Conservation (phyloP, 257 asterid species). For the Solanum neorickii region DNA sequence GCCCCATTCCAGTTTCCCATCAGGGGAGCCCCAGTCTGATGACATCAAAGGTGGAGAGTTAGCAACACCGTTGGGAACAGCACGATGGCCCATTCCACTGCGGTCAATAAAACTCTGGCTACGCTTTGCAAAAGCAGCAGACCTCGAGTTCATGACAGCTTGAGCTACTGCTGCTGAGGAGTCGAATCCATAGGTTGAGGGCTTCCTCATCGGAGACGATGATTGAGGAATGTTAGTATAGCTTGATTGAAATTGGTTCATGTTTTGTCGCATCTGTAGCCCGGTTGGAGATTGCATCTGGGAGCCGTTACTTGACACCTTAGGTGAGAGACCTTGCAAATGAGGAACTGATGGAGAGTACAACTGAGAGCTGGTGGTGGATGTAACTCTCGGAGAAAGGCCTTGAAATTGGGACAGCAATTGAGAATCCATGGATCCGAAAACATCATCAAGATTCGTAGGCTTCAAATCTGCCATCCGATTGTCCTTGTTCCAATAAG, state of each 20-base stretch:
- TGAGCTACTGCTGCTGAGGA: constrained; percentile 83
- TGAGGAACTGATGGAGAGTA: constrained; percentile 46
- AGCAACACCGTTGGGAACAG: constrained; percentile 8
- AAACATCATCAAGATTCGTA: constrained; percentile 60
- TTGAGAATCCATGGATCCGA: constrained; percentile 61
- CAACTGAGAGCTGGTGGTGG: constrained; percentile 11
- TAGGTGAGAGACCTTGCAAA: constrained; percentile 44
- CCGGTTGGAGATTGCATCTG: constrained; percentile 45
- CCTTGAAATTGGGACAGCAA: constrained; percentile 44
- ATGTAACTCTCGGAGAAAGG: constrained; percentile 33
- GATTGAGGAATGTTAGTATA: constrained; percentile 49
- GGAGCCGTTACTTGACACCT: constrained; percentile 13
- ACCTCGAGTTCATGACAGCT: constrained; percentile 79
- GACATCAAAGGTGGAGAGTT: constrained; percentile 25
- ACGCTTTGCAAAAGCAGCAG: constrained; percentile 56
- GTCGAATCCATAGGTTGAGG: constrained; percentile 52
- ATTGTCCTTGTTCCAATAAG: constrained; percentile 24
- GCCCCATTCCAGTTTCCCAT: constrained; percentile 87
- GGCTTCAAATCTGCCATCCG: constrained; percentile 47
- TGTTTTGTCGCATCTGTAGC: constrained; percentile 42
- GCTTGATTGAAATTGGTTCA: constrained; percentile 57
- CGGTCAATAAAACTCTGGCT: constrained; percentile 91
- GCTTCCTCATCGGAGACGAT: constrained; percentile 38
- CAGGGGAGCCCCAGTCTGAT: constrained; percentile 69
- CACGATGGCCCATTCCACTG: constrained; percentile 12